Conservation (phyloP, 495 filamentous ascomycete species). For the Podospora australis region DNA sequence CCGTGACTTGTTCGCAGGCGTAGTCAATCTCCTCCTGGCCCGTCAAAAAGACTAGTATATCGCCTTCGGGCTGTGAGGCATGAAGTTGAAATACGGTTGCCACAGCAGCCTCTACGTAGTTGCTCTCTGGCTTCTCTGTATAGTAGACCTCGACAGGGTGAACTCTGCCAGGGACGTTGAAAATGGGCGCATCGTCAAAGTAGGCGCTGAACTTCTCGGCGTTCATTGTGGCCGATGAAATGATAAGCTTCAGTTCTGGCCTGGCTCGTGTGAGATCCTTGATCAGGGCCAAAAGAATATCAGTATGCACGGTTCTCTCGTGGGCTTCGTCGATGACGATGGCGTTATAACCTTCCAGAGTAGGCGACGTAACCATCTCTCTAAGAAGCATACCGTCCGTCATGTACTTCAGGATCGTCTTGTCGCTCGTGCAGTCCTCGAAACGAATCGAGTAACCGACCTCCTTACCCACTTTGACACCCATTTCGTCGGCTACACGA, state of each 20-base stretch:
- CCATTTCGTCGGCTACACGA: conserved; percentile 92
- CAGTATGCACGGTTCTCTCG: conserved; percentile 85
- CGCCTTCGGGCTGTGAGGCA: conserved; percentile 75
- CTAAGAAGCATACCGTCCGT: conserved; percentile 95
- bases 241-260: conserved; percentile 84
- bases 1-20: conserved; percentile 71
- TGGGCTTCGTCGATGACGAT: conserved; percentile 98
- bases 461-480: conserved; percentile 82
- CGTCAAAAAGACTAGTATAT: conserved; percentile 86
- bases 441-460: conserved; percentile 96
- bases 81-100: conserved; percentile 97
- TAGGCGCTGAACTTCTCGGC: conserved; percentile 89
- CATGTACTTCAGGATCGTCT: conserved; percentile 94
- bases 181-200: conserved; percentile 92
- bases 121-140: conserved; percentile 85
- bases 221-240: conserved; percentile 93
- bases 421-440: conserved; percentile 87
- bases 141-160: conserved; percentile 93
- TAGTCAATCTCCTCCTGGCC: conserved; percentile 89
- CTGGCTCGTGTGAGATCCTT: conserved; percentile 86
- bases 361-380: conserved; percentile 87
- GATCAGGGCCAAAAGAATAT: conserved; percentile 83
- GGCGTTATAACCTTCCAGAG: conserved; percentile 75
- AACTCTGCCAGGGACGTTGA: conserved; percentile 87
- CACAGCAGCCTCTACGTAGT: conserved; percentile 86